Evolutionary conservation across 139 green algal genomes (phyloP).

Genomic region (Pseudopediastrum boryanum): DNA sequence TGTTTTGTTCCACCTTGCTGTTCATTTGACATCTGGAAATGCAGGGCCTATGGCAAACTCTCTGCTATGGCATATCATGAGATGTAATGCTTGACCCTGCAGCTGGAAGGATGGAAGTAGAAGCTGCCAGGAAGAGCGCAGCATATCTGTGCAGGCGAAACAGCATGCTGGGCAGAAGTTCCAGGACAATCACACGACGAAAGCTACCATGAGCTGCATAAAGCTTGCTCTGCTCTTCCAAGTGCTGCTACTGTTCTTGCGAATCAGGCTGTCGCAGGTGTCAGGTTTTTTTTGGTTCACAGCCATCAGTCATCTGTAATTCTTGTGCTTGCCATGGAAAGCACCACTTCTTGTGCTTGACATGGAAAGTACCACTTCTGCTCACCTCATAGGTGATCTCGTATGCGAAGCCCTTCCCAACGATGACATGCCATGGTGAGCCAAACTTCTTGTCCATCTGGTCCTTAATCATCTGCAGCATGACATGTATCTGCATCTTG

Average conservation of each 20-base stretch:
- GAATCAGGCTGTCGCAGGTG: background rate
- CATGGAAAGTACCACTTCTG: no score
- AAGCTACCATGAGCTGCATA: background rate
- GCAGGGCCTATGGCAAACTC: background rate
- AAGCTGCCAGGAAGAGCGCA: background rate
- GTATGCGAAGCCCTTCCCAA: constrained; percentile 84
- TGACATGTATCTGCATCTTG: background rate
- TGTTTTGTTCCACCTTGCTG: background rate
- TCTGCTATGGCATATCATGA: background rate
- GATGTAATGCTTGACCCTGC: background rate
- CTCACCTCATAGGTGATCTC: constrained; percentile 87
- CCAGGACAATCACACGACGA: background rate
- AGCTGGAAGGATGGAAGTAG: background rate
- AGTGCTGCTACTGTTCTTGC: background rate
- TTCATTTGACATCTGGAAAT: background rate
- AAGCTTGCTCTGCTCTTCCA: background rate
- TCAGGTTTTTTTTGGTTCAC: background rate
- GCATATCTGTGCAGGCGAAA: background rate
- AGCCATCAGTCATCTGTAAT: background rate
- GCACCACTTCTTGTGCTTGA: background rate
- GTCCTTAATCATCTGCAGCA: constrained; percentile 84
- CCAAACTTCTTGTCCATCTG: constrained; percentile 96
- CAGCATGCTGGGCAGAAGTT: no score
- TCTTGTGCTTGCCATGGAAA: background rate
- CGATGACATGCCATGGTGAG: constrained; percentile 86